Percentiles rank a stretch among this genome's conserved stretches.
Evolutionary conservation across 78 protist genomes (phyloP).

Genomic region (Corallochytrium limacisporum): DNA sequence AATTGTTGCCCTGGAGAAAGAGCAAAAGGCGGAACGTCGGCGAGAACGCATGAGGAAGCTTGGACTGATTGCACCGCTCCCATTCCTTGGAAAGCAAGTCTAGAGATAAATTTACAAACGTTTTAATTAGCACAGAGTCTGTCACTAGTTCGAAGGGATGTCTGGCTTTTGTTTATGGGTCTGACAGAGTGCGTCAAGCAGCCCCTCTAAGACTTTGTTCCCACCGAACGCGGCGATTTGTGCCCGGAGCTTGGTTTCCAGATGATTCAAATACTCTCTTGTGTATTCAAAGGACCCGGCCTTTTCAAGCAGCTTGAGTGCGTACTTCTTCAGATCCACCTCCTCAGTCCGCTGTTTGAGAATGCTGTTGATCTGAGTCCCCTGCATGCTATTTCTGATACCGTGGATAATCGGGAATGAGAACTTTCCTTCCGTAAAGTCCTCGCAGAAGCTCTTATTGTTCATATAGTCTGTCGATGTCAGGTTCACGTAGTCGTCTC

Average conservation of each 20-base stretch:
- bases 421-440: slow-evolving; percentile 87
- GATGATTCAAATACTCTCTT: not conserved
- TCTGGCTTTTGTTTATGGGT: too few relatives aligned
- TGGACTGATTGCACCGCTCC: too few relatives aligned
- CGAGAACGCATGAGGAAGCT: too few relatives aligned
- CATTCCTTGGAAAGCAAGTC: too few relatives aligned
- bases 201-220: not conserved
- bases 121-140: too few relatives aligned
- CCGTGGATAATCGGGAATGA: slow-evolving; percentile 69
- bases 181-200: not conserved
- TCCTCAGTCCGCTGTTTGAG: slow-evolving; percentile 46
- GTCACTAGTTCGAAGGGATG: too few relatives aligned
- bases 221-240: not conserved
- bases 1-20: too few relatives aligned
- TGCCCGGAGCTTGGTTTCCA: not conserved
- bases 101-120: too few relatives aligned
- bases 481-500: slow-evolving; percentile 84
- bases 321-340: slow-evolving; percentile 36
- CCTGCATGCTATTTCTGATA: too few relatives aligned
- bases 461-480: slow-evolving; percentile 15
- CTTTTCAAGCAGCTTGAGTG: slow-evolving; percentile 23
- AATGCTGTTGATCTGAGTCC: slow-evolving; percentile 2
- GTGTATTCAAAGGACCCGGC: slow-evolving; percentile 45
- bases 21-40: too few relatives aligned
- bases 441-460: slow-evolving; percentile 57